These are phyloP conservation scores for Stromatinia cepivora DNA, from an alignment of 2,329 filamentous ascomycete species.

Conservation along the genomic window DNA sequence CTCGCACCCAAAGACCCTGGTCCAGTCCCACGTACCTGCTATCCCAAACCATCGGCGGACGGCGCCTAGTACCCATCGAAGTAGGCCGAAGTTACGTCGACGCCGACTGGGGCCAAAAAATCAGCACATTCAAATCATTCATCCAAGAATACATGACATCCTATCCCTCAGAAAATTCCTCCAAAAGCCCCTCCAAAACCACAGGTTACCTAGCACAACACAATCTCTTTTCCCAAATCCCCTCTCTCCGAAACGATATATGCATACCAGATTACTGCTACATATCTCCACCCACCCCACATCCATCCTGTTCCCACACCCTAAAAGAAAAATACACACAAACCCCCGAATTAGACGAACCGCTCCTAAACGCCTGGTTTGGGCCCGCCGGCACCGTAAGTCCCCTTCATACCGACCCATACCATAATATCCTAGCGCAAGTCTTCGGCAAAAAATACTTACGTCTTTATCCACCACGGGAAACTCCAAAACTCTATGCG, in stretches of 20 bases:
- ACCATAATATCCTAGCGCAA: conserved; percentile 89
- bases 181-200: conserved; percentile 10
- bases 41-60: conserved; percentile 70
- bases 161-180: not conserved
- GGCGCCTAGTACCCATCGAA: conserved; percentile 82
- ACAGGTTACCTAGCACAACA: conserved; percentile 90
- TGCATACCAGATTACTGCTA: conserved; percentile 82
- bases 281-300: conserved; percentile 59
- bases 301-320: conserved; percentile 50
- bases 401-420: conserved; percentile 88
- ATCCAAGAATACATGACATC: conserved; percentile 46
- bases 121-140: conserved; percentile 75
- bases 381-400: conserved; percentile 86
- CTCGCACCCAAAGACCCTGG: conserved; percentile 69
- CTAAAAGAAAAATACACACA: conserved; percentile 41
- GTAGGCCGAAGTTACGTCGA: conserved; percentile 87
- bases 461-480: conserved; percentile 74
- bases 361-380: conserved; percentile 87
- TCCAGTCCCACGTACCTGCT: conserved; percentile 71
- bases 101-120: conserved; percentile 76
- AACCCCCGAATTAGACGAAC: conserved; percentile 52
- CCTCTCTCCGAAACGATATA: conserved; percentile 73
- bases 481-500: conserved; percentile 60
- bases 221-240: conserved; percentile 81
- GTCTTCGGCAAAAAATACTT: conserved; percentile 90